Conservation (phyloP, 1,284 basidiomycete genomes). For the Melampsora americana region DNA sequence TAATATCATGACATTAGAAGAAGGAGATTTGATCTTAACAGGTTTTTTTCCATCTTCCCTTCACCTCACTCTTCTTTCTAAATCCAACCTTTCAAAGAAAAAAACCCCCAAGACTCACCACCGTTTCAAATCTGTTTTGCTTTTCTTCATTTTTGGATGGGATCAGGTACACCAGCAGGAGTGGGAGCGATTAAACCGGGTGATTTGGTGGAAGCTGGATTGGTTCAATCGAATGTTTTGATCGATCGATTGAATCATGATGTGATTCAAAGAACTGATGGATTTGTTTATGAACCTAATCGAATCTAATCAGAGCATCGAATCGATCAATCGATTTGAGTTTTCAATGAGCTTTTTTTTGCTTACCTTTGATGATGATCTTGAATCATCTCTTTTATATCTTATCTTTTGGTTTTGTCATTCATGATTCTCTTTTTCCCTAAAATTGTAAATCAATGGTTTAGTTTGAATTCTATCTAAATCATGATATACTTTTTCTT, state of each 20-base stretch:
- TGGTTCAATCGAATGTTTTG: constrained; percentile 3
- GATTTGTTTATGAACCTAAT: not conserved
- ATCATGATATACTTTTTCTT: too few relatives aligned
- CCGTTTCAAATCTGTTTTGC: not conserved
- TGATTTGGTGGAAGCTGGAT: constrained; percentile 27
- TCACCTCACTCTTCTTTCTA: not conserved
- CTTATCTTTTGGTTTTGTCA: too few relatives aligned
- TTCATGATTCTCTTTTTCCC: too few relatives aligned
- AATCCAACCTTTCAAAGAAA: not conserved
- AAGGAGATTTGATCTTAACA: constrained; percentile 40
- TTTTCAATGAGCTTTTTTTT: too few relatives aligned
- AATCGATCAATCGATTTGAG: too few relatives aligned
- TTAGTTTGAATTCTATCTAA: too few relatives aligned
- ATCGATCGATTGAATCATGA: not conserved
- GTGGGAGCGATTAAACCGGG: constrained; percentile 26
- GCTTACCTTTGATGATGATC: too few relatives aligned
- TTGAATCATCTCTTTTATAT: too few relatives aligned
- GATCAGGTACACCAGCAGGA: constrained; percentile 33
- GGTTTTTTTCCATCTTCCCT: not conserved
- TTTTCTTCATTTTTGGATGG: not conserved
- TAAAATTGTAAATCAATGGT: too few relatives aligned
- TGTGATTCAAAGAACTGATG: not conserved
- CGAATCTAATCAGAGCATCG: not conserved
- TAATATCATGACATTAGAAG: constrained; percentile 37
- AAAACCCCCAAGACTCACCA: not conserved